Percentiles rank a stretch among this genome's conserved stretches.
These are phyloP conservation scores for Cryptococcus depauperatus DNA, from an alignment of 1,284 basidiomycete species.

Conservation along the genomic window DNA sequence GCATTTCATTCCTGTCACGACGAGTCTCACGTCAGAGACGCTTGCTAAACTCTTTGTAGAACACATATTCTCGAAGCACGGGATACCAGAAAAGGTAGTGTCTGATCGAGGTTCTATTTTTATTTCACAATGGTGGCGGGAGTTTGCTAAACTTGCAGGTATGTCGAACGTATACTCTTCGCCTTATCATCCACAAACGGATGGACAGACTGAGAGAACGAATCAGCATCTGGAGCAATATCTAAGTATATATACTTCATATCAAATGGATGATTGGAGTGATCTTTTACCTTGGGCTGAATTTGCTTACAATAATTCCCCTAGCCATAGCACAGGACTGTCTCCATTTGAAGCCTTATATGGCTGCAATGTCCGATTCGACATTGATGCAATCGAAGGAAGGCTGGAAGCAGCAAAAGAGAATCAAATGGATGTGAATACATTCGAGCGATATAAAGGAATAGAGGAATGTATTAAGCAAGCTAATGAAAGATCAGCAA, in stretches of 20 bases:
- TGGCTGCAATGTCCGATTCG: too few species aligned
- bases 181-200: constrained; percentile 46
- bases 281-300: neutral
- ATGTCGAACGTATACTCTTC: constrained; percentile 23
- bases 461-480: too few species aligned
- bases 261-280: neutral
- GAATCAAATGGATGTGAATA: too few species aligned
- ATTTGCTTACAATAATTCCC: neutral
- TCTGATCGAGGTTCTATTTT: constrained; percentile 36
- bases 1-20: constrained; percentile 39
- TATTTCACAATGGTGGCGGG: constrained; percentile 21
- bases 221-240: constrained; percentile 49
- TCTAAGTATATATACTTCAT: neutral
- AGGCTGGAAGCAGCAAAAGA: too few species aligned
- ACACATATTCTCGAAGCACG: too few species aligned
- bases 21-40: constrained; percentile 10
- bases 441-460: too few species aligned
- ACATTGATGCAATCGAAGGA: too few species aligned
- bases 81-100: constrained; percentile 22
- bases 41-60: constrained; percentile 11
- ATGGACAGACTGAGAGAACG: constrained; percentile 46
- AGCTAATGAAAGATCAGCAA: too few species aligned
- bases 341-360: too few species aligned
- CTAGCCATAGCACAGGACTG: too few species aligned
- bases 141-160: constrained; percentile 6